A percentile compares a stretch with the other conserved stretches of the same genome.
phyloP scores from a whole-genome alignment of 73 alveolate genomes.

The Paraurostyla sp. region DNA sequence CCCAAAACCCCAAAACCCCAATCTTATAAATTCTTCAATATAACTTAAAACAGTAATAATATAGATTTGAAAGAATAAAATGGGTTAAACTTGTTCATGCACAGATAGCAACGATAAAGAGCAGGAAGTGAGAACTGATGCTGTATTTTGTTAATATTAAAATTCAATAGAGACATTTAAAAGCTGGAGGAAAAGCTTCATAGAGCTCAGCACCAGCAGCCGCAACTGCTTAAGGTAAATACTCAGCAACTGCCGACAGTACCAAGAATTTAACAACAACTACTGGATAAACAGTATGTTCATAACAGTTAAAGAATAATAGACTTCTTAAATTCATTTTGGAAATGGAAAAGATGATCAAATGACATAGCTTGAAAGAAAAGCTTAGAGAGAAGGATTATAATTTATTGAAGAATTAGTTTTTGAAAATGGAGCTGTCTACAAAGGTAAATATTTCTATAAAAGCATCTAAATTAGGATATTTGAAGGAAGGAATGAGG shows the following conservation, averaged over 20 bases:
- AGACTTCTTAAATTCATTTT: conserved; percentile 4
- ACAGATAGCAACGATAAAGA: conserved; percentile 50
- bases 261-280: neutral
- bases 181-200: conserved; percentile 25
- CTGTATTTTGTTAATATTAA: conserved; percentile 6
- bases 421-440: conserved; percentile 64
- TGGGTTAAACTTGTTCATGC: conserved; percentile 62
- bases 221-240: neutral
- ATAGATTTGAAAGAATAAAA: too few relatives aligned
- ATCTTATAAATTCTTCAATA: too few relatives aligned
- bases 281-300: conserved; percentile 13
- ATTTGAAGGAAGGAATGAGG: conserved; percentile 21
- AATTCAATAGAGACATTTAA: conserved; percentile 28
- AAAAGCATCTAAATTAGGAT: neutral
- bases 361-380: conserved; percentile 15
- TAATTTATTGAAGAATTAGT: conserved; percentile 44
- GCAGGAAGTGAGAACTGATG: conserved; percentile 61
- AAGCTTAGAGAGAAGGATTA: conserved; percentile 37
- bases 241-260: neutral
- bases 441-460: conserved; percentile 31
- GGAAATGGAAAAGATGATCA: conserved; percentile 28
- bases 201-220: neutral
- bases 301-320: neutral
- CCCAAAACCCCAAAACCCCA: too few relatives aligned
- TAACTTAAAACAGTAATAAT: too few relatives aligned